A percentile compares a stretch with the other conserved stretches of the same genome.
Conservation (phyloP, 805 yeast species). For the Brettanomyces sp. region DNA sequence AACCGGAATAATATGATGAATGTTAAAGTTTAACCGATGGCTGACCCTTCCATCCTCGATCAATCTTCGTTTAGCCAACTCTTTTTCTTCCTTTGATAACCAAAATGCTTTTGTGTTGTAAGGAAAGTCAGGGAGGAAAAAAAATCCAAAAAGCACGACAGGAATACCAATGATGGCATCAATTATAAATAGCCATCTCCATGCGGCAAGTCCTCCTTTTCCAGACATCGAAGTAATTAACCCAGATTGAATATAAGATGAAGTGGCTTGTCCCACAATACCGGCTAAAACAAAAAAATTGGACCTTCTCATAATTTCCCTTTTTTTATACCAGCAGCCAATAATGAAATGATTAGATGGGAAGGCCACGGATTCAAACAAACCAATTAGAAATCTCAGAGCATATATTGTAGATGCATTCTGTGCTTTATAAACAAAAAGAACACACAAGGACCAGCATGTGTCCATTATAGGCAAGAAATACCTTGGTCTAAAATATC, state of each 20-base stretch:
- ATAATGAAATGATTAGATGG: slow-evolving; percentile 32
- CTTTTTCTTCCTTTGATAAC: slow-evolving; percentile 13
- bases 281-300: slow-evolving; percentile 32
- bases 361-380: slow-evolving; percentile 35
- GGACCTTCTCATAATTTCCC: slow-evolving; percentile 33
- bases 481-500: slow-evolving; percentile 31
- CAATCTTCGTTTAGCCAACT: slow-evolving; percentile 13
- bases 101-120: slow-evolving; percentile 15
- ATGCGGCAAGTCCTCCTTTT: slow-evolving; percentile 42
- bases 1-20: slow-evolving; percentile 30
- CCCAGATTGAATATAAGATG: slow-evolving; percentile 36
- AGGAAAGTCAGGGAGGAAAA: slow-evolving; percentile 52
- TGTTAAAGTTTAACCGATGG: slow-evolving; percentile 20
- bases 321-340: slow-evolving; percentile 34
- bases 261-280: slow-evolving; percentile 32
- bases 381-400: slow-evolving; percentile 33
- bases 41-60: slow-evolving; percentile 30
- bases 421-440: slow-evolving; percentile 19
- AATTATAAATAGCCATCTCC: slow-evolving; percentile 61
- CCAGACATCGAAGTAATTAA: slow-evolving; percentile 33
- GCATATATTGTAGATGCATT: slow-evolving; percentile 30
- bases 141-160: slow-evolving; percentile 13
- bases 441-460: slow-evolving; percentile 22
- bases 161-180: slow-evolving; percentile 42
- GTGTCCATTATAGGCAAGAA: slow-evolving; percentile 19